Evolutionary conservation across 2,329 filamentous ascomycete genomes (phyloP).

Genomic region (Aspergillus bombycis): DNA sequence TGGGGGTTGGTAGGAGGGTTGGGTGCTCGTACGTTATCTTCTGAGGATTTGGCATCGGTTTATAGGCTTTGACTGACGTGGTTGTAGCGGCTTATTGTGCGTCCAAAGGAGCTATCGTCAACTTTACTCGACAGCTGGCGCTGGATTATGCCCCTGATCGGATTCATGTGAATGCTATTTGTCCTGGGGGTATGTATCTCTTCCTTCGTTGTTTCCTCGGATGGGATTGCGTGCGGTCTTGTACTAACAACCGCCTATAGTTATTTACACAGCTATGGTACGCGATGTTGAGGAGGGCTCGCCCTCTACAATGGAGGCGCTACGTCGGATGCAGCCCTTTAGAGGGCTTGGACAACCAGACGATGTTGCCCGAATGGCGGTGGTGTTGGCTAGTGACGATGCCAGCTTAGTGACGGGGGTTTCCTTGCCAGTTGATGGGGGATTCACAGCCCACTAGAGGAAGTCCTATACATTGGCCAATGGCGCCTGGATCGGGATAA

Average conservation of each 20-base stretch:
- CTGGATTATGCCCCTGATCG: conserved; percentile 53
- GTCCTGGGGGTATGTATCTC: conserved; percentile 49
- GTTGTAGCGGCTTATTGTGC: conserved; percentile 46
- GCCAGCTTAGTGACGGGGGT: conserved; percentile 51
- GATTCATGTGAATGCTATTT: conserved; percentile 59
- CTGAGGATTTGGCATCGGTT: conserved; percentile 10
- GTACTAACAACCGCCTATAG: conserved; percentile 7
- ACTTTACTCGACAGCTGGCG: conserved; percentile 54
- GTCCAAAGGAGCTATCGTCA: conserved; percentile 55
- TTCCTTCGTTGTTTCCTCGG: neutral
- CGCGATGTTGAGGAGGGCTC: conserved; percentile 11
- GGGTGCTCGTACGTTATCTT: conserved; percentile 21
- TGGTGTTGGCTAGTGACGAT: conserved; percentile 53
- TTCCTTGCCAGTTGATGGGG: conserved; percentile 51
- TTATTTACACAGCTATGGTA: conserved; percentile 31
- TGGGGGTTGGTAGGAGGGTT: conserved; percentile 31
- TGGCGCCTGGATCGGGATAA: neutral
- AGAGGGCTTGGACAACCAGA: conserved; percentile 32
- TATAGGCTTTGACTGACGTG: conserved; percentile 2
- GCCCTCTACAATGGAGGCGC: neutral
- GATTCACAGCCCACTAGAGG: conserved; percentile 37
- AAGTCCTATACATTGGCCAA: neutral
- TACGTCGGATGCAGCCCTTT: conserved; percentile 29
- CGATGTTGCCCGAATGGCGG: conserved; percentile 44
- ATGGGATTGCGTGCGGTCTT: neutral